Percentiles rank a stretch among this genome's conserved stretches.
Evolutionary conservation across 2,329 filamentous ascomycete species (phyloP).

Genomic region (Cladosporium oxysporum): DNA sequence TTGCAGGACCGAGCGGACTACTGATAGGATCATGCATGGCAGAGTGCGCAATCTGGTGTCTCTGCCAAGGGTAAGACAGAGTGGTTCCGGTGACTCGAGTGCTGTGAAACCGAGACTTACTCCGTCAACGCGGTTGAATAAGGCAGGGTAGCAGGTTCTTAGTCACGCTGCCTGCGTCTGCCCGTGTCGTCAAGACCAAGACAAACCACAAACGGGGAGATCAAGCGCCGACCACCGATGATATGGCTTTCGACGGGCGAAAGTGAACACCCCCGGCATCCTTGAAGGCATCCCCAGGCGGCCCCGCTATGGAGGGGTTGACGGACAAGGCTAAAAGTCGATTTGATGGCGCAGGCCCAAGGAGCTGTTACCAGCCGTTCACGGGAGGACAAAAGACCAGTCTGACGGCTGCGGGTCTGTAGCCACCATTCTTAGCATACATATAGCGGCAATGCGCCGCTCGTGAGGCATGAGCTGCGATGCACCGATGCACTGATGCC

Average conservation of each 20-base stretch:
- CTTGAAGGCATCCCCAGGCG: slow-evolving; percentile 19
- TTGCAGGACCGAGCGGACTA: background rate
- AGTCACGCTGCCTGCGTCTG: background rate
- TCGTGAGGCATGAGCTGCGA: background rate
- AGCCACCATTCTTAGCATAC: slow-evolving; percentile 9
- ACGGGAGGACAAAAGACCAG: background rate
- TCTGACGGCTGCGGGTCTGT: background rate
- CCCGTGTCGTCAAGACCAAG: slow-evolving; percentile 12
- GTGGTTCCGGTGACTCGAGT: background rate
- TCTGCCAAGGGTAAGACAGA: background rate
- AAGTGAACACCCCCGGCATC: slow-evolving; percentile 17
- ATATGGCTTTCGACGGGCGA: slow-evolving; percentile 11
- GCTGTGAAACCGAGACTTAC: background rate
- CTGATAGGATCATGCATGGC: slow-evolving; percentile 11
- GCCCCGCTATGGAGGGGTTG: slow-evolving; percentile 15
- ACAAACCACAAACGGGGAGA: slow-evolving; percentile 14
- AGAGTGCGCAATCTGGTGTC: background rate
- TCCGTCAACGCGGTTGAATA: background rate
- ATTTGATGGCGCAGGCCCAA: slow-evolving; percentile 8
- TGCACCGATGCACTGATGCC: background rate
- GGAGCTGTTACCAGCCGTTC: slow-evolving; percentile 16
- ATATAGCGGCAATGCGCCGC: slow-evolving; percentile 3
- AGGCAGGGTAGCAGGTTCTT: slow-evolving; percentile 1
- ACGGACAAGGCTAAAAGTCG: slow-evolving; percentile 10
- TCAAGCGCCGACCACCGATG: slow-evolving; percentile 18